Conservation (phyloP, 306 rosid species). For the Acacia acuminata region DNA sequence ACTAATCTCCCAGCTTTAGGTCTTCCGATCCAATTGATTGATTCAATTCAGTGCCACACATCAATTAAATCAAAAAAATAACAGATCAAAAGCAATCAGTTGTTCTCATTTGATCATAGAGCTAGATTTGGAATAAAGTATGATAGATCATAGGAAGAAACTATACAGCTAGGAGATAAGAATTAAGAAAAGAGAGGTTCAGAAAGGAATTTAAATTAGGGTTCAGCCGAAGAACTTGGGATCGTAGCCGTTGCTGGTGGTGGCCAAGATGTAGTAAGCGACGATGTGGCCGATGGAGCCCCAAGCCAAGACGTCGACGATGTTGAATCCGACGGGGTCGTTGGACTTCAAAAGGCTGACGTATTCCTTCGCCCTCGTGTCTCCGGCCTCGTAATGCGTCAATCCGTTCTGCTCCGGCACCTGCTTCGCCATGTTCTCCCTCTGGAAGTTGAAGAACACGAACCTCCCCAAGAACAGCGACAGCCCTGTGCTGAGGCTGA, state of each 20-base stretch:
- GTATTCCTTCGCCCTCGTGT: constrained; percentile 84
- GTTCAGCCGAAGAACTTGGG: constrained; percentile 74
- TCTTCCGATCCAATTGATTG: neutral
- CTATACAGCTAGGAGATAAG: neutral
- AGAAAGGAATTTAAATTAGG: neutral
- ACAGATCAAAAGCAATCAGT: neutral
- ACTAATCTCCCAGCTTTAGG: too few relatives aligned
- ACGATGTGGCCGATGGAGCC: constrained; percentile 90
- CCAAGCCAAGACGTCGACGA: constrained; percentile 97
- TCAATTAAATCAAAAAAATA: too few relatives aligned
- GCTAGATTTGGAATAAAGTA: neutral
- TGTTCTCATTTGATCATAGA: neutral
- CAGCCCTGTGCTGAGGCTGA: constrained; percentile 95
- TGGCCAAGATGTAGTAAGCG: constrained; percentile 94
- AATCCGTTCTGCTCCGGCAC: constrained; percentile 96
- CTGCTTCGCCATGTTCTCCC: constrained; percentile 95
- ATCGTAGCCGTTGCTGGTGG: constrained; percentile 93
- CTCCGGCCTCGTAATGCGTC: constrained; percentile 94
- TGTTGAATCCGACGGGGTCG: constrained; percentile 97
- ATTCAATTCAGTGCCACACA: neutral
- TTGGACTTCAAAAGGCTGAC: constrained; percentile 90
- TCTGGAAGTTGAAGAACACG: constrained; percentile 97
- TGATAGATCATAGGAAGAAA: neutral
- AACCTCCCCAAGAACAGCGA: constrained; percentile 91
- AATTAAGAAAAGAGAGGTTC: neutral